Percentiles rank a stretch among this genome's conserved stretches.
Conservation (phyloP, 257 asterid species). For the Craterostigma plantagineum region DNA sequence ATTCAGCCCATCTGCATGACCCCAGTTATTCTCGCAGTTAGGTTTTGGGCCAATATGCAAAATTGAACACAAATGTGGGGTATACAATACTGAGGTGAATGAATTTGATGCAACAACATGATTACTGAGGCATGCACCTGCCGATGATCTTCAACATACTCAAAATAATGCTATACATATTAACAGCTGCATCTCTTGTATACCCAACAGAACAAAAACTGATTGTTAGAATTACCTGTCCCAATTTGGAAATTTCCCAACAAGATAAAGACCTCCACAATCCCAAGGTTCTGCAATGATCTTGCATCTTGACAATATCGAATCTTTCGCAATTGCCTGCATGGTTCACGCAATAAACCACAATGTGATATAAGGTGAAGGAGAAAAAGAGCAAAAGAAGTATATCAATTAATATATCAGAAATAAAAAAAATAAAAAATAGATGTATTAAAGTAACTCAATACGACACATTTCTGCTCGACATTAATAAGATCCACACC, state of each 20-base stretch:
- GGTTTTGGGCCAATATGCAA: background rate
- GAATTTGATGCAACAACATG: background rate
- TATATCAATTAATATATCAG: too few relatives aligned
- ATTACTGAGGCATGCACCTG: too few relatives aligned
- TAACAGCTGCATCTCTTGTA: slow-evolving; percentile 6
- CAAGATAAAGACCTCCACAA: slow-evolving; percentile 96
- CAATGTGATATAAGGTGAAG: too few relatives aligned
- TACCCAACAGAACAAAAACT: background rate
- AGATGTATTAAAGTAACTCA: slow-evolving; percentile 6
- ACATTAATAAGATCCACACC: background rate
- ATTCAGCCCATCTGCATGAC: slow-evolving; percentile 88
- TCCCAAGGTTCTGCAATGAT: slow-evolving; percentile 98
- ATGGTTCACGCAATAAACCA: slow-evolving; percentile 2
- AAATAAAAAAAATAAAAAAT: background rate
- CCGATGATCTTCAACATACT: too few relatives aligned
- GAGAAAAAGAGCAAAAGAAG: too few relatives aligned
- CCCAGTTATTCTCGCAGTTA: slow-evolving; percentile 11
- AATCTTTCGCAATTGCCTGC: slow-evolving; percentile 93
- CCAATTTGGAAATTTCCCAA: slow-evolving; percentile 96
- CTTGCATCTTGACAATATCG: slow-evolving; percentile 77
- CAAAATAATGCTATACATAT: too few relatives aligned
- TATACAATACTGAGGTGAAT: background rate
- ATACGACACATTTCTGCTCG: slow-evolving; percentile 6
- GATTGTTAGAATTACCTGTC: slow-evolving; percentile 43
- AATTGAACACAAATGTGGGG: background rate